Evolutionary conservation across 768 basidiomycete genomes (phyloP).

Genomic region (Russula sp.): DNA sequence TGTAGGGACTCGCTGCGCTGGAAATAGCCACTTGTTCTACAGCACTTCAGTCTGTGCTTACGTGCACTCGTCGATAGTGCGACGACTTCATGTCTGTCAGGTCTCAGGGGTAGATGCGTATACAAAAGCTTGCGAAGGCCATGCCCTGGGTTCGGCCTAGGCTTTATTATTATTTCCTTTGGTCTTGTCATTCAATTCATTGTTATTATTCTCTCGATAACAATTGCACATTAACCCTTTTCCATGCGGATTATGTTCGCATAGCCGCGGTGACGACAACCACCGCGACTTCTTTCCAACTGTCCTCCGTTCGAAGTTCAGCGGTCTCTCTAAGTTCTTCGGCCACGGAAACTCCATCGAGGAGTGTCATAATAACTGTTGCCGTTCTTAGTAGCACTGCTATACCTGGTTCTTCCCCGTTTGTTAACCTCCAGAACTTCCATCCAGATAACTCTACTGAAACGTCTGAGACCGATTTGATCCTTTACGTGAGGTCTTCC

Average conservation of each 20-base stretch:
- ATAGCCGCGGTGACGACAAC: not conserved
- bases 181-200: not conserved
- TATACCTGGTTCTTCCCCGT: not conserved
- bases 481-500: slow-evolving; percentile 1
- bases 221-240: not conserved
- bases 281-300: not conserved
- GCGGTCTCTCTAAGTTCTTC: not conserved
- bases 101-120: too few species aligned
- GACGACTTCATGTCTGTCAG: too few species aligned
- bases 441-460: slow-evolving; percentile 1
- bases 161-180: not conserved
- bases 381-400: not conserved
- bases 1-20: not conserved
- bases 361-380: not conserved
- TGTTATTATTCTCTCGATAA: not conserved
- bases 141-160: not conserved
- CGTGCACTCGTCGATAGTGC: not conserved
- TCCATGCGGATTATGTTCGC: not conserved
- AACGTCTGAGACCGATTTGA: not conserved
- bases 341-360: not conserved
- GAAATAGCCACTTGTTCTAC: not conserved
- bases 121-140: not conserved
- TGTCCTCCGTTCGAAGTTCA: not conserved
- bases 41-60: not conserved
- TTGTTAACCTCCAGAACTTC: not conserved